phyloP scores from a whole-genome alignment of 192 early-diverging fungal genomes.

The Coemansia sp. region DNA sequence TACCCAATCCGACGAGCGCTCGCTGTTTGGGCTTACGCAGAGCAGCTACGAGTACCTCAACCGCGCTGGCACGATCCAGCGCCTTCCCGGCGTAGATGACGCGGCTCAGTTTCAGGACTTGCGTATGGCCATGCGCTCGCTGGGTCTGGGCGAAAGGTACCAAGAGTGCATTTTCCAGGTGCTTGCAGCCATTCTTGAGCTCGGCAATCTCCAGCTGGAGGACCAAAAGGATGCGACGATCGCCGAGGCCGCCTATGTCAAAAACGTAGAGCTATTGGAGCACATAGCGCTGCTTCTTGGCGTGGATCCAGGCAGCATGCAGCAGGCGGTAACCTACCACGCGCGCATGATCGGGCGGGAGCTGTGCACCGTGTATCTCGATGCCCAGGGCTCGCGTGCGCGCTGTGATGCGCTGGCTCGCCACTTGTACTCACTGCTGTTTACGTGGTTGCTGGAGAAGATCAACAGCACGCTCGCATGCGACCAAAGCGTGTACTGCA shows the following conservation, averaged over 20 bases:
- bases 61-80: conserved; percentile 50
- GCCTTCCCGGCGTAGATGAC: conserved; percentile 62
- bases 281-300: conserved; percentile 84
- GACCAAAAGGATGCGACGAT: conserved; percentile 66
- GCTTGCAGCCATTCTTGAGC: conserved; percentile 81
- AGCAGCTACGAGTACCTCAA: conserved; percentile 56
- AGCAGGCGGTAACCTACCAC: conserved; percentile 83
- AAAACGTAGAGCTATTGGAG: conserved; percentile 78
- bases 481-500: conserved; percentile 63
- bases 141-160: conserved; percentile 82
- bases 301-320: conserved; percentile 71
- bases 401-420: conserved; percentile 73
- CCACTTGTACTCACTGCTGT: conserved; percentile 80
- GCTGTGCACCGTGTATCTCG: conserved; percentile 79
- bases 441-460: conserved; percentile 81
- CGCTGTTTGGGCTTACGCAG: conserved; percentile 68
- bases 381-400: conserved; percentile 66
- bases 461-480: conserved; percentile 75
- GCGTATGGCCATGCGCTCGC: conserved; percentile 80
- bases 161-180: conserved; percentile 85
- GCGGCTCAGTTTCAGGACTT: conserved; percentile 64
- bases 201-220: conserved; percentile 86
- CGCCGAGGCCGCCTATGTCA: conserved; percentile 75
- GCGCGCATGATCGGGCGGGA: conserved; percentile 83
- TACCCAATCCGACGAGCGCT: conserved; percentile 72